Conservation (phyloP, 495 filamentous ascomycete species). For the Lentithecium fluviatile region DNA sequence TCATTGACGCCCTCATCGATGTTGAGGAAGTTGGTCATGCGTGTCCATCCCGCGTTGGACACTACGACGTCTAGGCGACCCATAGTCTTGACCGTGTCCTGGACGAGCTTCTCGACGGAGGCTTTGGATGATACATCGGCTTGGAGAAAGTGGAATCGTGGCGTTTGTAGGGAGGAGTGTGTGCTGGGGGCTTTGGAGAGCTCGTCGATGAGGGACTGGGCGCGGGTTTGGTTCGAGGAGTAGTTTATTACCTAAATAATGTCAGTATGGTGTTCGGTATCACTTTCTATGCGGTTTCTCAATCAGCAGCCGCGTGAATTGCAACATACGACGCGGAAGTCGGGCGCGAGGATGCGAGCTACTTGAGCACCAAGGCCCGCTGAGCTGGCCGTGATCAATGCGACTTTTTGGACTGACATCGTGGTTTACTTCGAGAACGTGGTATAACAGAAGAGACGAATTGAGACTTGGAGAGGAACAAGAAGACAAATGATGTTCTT, state of each 20-base stretch:
- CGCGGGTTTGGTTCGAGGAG: conserved; percentile 47
- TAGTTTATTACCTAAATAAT: conserved; percentile 53
- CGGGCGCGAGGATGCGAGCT: conserved; percentile 50
- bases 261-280: not conserved
- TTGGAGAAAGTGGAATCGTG: conserved; percentile 47
- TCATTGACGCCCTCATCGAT: conserved; percentile 57
- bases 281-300: not conserved
- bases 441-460: not conserved
- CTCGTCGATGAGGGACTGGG: conserved; percentile 48
- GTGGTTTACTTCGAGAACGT: not conserved
- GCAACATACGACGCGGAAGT: conserved; percentile 46
- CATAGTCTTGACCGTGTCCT: conserved; percentile 46
- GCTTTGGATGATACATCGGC: conserved; percentile 52
- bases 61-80: conserved; percentile 55
- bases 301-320: not conserved
- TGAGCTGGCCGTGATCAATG: conserved; percentile 55
- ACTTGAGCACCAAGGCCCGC: conserved; percentile 59
- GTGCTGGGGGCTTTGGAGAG: conserved; percentile 40
- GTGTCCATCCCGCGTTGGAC: conserved; percentile 60
- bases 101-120: conserved; percentile 48
- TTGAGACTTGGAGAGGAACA: not conserved
- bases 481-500: not conserved
- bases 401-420: conserved; percentile 49
- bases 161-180: conserved; percentile 10
- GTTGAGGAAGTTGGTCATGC: conserved; percentile 49